Percentiles rank a stretch among this genome's conserved stretches.
Evolutionary conservation across 768 basidiomycete species (phyloP).

Genomic region (Cystofilobasidium bisporidii): DNA sequence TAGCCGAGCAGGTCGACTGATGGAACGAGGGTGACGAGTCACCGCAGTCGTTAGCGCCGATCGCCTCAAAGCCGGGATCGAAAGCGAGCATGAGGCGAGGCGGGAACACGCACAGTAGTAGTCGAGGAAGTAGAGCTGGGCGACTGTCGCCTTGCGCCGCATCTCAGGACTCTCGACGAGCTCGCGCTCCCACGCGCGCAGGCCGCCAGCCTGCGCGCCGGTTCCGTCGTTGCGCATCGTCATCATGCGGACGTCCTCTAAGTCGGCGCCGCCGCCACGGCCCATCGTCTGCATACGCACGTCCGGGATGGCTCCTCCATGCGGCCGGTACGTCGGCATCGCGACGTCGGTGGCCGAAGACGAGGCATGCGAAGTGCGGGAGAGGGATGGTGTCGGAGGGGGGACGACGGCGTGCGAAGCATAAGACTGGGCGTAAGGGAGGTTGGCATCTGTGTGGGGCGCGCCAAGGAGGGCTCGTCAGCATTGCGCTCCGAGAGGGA

Average conservation of each 20-base stretch:
- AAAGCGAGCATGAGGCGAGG: not conserved
- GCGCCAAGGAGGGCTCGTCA: too few species aligned
- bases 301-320: constrained; percentile 44
- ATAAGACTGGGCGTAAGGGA: constrained; percentile 2
- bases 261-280: constrained; percentile 28
- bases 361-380: constrained; percentile 12
- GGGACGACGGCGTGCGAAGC: constrained; percentile 6
- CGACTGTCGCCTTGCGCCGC: constrained; percentile 89
- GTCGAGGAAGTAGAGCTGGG: constrained; percentile 94
- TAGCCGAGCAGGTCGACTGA: constrained; percentile 76
- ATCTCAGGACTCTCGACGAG: constrained; percentile 76
- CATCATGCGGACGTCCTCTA: constrained; percentile 34
- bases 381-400: not conserved
- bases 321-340: constrained; percentile 65
- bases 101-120: constrained; percentile 58
- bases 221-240: constrained; percentile 37
- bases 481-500: not conserved
- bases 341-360: constrained; percentile 48
- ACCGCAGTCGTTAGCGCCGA: not conserved
- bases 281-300: constrained; percentile 58
- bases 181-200: constrained; percentile 71
- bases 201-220: constrained; percentile 31
- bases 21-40: not conserved
- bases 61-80: too few species aligned
- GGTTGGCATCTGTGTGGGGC: not conserved